Base-by-base conservation (phyloP, 371 early-diverging fungal species). In the Mucor sp. region DNA sequence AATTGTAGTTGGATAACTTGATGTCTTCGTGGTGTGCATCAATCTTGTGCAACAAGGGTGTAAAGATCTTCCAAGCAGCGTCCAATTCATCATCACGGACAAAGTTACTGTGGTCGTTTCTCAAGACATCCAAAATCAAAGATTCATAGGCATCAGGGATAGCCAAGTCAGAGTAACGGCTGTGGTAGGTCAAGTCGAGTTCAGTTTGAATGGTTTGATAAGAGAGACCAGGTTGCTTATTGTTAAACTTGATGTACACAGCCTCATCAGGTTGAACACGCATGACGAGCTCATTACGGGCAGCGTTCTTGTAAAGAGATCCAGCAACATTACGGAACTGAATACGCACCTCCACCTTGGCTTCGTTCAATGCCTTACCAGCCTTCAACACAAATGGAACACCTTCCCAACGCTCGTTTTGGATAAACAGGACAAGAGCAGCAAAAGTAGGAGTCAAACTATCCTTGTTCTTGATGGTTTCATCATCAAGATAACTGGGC, bases 91-190 rank as follows among this genome's bases (percentile, higher is more conserved):
- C 98, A 73, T 93, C 91, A 35, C 98, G 89, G 39, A 98, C 97
- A 90, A 98, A 97, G 86, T 98, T 97, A 65, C 94, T 88, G 72
- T 95, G 95, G 67, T 98, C 97, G 15, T 93, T 94, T 28, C 90
- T 85, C 37, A 98, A 72, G 3, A 91, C 90, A 69, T 98, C 99
- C 30, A 98, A 79, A 60, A 98, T 91, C 39, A 98, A 83, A 12
- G 94, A 86, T 68, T 96, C 97, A 77, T 98, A 98, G 7, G 99
- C 98, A 70, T 98, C 99, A 21, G 99, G 99, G 67, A 98, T 97
- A 68, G 88, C 85, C 48, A 89, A 70, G 62, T 93, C 91, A 19
- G 85, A 81, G 83, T 94, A 98, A 50, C 97, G 90, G 37, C 85
- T 84, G 55, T 88, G 82, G 82, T 98, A 98, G 4, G 95, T 87